Evolutionary conservation across 2,329 filamentous ascomycete species (phyloP), one percentile per base, ranked within the genome.

Genomic region (Furcasterigmium sp.): DNA sequence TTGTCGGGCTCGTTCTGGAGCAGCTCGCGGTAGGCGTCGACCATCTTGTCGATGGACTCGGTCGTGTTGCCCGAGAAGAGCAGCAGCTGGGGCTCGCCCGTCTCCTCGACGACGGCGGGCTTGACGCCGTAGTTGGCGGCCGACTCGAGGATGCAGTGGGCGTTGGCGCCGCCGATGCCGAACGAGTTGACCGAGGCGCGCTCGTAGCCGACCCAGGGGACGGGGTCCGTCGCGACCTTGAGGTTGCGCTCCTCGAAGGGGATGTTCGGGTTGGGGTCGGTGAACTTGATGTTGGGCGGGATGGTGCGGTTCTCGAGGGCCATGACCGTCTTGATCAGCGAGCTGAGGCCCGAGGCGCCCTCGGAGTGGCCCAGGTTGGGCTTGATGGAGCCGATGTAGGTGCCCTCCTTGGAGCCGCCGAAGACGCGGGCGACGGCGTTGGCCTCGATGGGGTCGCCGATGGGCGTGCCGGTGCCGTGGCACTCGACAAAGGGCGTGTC

Each of bases 401-500:
- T 44, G 2, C 55, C 54, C 0, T 49, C 26, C 1, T 54, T 39
- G 4, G 62, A 61, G 14, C 55, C 44, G 0, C 52, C 54, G 39
- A 68, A 68, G 0, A 61, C 51, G 1, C 44, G 45, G 1, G 50
- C 53, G 5, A 73, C 56, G 1, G 65, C 65, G 0, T 42, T 43
- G 1, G 62, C 56, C 41, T 73, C 71, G 7, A 64, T 53, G 0
- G 37, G 75, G 46, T 81, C 77, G 3, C 78, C 78, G 2, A 70
- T 69, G 30, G 63, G 63, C 15, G 77, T 81, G 7, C 76, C 76
- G 0, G 76, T 79, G 8, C 75, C 76, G 6, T 76, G 72, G 6
- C 65, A 64, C 47, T 76, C 70, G 28, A 68, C 51, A 41, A 59
- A 68, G 4, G 55, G 57, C 15, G 52, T 55, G 5, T 64, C 60